These are phyloP conservation scores for Penicilliopsis zonata DNA, from an alignment of 495 filamentous ascomycete species.

Conservation along the genomic window DNA sequence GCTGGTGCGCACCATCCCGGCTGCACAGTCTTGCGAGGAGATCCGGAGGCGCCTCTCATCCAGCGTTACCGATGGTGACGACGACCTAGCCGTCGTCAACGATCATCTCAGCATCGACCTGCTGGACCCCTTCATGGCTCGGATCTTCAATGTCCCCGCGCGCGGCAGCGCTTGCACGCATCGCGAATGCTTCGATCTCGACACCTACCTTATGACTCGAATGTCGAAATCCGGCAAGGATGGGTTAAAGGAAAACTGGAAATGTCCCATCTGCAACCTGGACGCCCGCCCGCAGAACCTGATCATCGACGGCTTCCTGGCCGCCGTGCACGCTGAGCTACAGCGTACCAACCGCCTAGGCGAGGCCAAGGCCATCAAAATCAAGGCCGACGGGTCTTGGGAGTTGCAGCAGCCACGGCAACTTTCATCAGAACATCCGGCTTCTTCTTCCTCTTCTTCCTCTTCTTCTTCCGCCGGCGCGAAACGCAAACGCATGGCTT, in stretches of 20 bases:
- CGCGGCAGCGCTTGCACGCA: slow-evolving; percentile 53
- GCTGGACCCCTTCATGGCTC: slow-evolving; percentile 60
- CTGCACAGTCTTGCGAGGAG: slow-evolving; percentile 17
- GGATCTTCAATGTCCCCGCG: slow-evolving; percentile 58
- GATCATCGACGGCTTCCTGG: slow-evolving; percentile 58
- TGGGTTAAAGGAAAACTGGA: slow-evolving; percentile 61
- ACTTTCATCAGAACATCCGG: too few species aligned
- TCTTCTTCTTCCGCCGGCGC: too few species aligned
- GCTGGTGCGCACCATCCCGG: slow-evolving; percentile 17
- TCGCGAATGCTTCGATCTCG: slow-evolving; percentile 79
- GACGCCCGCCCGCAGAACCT: slow-evolving; percentile 65
- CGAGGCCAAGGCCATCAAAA: slow-evolving; percentile 43
- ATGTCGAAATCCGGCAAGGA: slow-evolving; percentile 33
- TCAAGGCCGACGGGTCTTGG: slow-evolving; percentile 51
- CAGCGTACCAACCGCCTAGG: slow-evolving; percentile 19
- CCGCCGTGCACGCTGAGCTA: slow-evolving; percentile 40
- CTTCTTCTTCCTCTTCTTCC: too few species aligned
- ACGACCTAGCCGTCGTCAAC: slow-evolving; percentile 54
- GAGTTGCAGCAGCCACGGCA: too few species aligned
- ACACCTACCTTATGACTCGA: slow-evolving; percentile 63
- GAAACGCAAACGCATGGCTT: too few species aligned
- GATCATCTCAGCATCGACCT: slow-evolving; percentile 58
- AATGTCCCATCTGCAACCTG: slow-evolving; percentile 63
- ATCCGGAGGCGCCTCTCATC: slow-evolving; percentile 28
- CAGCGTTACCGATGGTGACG: slow-evolving; percentile 37